These are phyloP conservation scores for Xylaria telfairii DNA, from an alignment of 495 filamentous ascomycete genomes.

Conservation along the genomic window DNA sequence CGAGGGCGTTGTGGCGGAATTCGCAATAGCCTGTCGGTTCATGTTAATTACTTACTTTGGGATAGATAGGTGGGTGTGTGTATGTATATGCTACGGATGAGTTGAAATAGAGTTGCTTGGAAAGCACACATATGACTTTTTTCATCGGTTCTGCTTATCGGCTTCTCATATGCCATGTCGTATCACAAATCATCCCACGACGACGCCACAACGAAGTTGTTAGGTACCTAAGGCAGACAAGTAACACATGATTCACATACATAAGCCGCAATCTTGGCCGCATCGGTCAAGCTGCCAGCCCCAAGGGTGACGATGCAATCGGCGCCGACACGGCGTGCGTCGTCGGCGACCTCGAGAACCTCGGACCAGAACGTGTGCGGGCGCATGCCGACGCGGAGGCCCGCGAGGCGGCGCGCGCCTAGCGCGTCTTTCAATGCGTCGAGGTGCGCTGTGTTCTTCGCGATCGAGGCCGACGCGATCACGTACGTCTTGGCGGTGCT, in stretches of 20 bases:
- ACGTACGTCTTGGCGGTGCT: too few relatives aligned
- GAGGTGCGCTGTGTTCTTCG: conserved; percentile 55
- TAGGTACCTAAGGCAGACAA: too few relatives aligned
- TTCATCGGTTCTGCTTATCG: neutral
- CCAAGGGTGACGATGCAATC: conserved; percentile 65
- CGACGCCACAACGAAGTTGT: neutral
- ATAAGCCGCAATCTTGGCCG: conserved; percentile 60
- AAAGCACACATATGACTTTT: neutral
- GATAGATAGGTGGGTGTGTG: too few relatives aligned
- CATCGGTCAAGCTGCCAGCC: conserved; percentile 65
- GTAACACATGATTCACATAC: conserved; percentile 39
- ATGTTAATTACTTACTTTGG: neutral
- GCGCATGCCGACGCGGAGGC: conserved; percentile 59
- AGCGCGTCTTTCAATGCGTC: conserved; percentile 47
- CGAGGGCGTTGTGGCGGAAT: conserved; percentile 45
- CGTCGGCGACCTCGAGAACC: conserved; percentile 57
- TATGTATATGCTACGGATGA: neutral
- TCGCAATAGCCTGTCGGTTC: conserved; percentile 43
- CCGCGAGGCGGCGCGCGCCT: conserved; percentile 51
- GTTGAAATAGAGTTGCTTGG: neutral
- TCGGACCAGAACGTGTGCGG: conserved; percentile 66
- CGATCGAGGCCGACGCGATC: conserved; percentile 60
- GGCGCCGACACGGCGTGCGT: conserved; percentile 48
- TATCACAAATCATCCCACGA: neutral
- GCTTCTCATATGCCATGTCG: neutral